These are phyloP conservation scores for Fusarium tupiense DNA, from an alignment of 2,329 filamentous ascomycete species.

Conservation along the genomic window DNA sequence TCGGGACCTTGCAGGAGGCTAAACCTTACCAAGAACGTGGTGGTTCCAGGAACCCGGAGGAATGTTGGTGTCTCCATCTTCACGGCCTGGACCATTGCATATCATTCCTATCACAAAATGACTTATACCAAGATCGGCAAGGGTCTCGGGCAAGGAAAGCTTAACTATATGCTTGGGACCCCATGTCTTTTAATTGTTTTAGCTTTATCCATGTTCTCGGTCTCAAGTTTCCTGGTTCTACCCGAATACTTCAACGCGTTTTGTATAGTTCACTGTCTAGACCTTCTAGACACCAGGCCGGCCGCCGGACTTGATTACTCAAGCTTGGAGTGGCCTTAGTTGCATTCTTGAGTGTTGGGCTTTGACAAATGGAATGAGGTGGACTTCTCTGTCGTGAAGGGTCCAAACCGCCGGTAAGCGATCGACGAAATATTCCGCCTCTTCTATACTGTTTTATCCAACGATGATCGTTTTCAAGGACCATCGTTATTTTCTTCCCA, in stretches of 20 bases:
- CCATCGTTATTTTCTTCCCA: too few relatives aligned
- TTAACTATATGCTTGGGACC: not conserved
- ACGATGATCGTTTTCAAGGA: accelerated
- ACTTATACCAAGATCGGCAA: not conserved
- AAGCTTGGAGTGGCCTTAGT: too few relatives aligned
- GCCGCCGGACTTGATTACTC: not conserved
- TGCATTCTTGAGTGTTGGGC: not conserved
- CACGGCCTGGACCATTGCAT: conserved; percentile 4
- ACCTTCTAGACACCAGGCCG: not conserved
- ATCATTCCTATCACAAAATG: conserved; percentile 6
- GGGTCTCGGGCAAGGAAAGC: not conserved
- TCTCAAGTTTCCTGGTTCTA: not conserved
- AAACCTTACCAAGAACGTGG: not conserved
- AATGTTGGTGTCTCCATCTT: not conserved
- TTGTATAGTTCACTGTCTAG: not conserved
- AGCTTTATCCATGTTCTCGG: not conserved
- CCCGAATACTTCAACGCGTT: not conserved
- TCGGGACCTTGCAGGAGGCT: conserved; percentile 12
- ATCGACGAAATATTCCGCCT: not conserved
- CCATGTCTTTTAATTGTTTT: not conserved
- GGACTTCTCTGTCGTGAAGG: not conserved
- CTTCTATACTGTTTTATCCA: not conserved
- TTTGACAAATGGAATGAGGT: conserved; percentile 1
- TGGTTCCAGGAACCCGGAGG: conserved; percentile 3
- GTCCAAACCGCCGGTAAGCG: not conserved